Evolutionary conservation across 805 yeast species (phyloP), one percentile per base, ranked within the genome.

Genomic region (Wickerhamomyces hampshirensis): DNA sequence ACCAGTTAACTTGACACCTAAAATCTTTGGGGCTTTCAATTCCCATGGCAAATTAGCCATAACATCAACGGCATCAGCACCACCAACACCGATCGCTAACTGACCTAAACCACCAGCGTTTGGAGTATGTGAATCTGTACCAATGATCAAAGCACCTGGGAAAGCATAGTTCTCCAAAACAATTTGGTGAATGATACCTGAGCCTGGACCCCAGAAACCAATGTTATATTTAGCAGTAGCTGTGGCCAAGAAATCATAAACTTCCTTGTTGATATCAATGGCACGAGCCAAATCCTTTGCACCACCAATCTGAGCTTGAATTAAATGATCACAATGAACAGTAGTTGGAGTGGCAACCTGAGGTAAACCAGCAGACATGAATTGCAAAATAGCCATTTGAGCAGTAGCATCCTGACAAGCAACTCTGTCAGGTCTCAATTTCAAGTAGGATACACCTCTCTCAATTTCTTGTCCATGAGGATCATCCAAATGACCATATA

Each of bases 381-480:
- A 89, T 71, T 89, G 98, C 58, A 89, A 71, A 52, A 89, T 76
- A 39, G 97, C 96, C 98, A 89, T 89, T 72, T 89, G 98, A 40
- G 97, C 97, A 40, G 96, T 87, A 40, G 98, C 98, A 72, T 89
- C 98, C 73, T 89, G 98, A 84, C 95, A 88, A 33, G 97, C 97
- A 44, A 91, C 97, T 65, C 98, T 80, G 65, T 89, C 98, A 38
- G 98, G 98, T 68, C 95, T 82, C 61, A 91, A 75, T 69, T 91
- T 91, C 65, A 89, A 75, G 69, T 91, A 91, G 33, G 93, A 82
- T 39, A 78, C 75, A 60, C 98, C 97, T 63, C 98, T 82, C 65
- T 68, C 75, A 52, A 84, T 77, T 47, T 83, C 80, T 66, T 87
- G 87, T 50, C 77, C 88, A 53, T 84, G 89, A 45, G 97, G 97